These are phyloP conservation scores for Hypoxylon lienhwacheense DNA, from an alignment of 495 filamentous ascomycete species.

Conservation along the genomic window DNA sequence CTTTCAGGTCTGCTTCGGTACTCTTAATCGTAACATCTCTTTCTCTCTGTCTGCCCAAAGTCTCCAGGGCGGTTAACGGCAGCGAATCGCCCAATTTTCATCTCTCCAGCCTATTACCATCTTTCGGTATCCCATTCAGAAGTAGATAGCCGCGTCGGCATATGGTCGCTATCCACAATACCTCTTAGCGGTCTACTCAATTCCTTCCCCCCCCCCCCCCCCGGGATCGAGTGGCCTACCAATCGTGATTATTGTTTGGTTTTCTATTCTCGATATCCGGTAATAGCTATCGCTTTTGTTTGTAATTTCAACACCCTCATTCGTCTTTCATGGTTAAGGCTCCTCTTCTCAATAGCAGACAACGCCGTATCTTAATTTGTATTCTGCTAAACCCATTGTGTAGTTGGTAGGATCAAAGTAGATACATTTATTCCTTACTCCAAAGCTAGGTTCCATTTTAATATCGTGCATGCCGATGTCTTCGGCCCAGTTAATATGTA, in stretches of 20 bases:
- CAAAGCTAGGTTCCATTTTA: not conserved
- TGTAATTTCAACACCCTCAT: too few relatives aligned
- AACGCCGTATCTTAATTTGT: not conserved
- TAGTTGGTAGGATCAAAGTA: not conserved
- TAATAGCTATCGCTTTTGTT: too few relatives aligned
- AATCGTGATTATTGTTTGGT: not conserved
- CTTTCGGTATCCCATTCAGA: not conserved
- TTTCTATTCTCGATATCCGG: slow-evolving; percentile 8
- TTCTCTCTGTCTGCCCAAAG: slow-evolving; percentile 14
- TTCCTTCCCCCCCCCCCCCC: not conserved
- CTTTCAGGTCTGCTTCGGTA: slow-evolving; percentile 3
- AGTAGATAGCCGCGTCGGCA: slow-evolving; percentile 9
- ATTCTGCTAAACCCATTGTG: not conserved
- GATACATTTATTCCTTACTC: slow-evolving; percentile 1
- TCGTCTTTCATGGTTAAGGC: not conserved
- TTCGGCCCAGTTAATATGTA: not conserved
- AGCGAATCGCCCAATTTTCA: slow-evolving; percentile 14
- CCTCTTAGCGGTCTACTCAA: too few relatives aligned
- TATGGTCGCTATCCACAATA: slow-evolving; percentile 15
- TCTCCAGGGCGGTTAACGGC: slow-evolving; percentile 12
- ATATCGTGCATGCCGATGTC: not conserved
- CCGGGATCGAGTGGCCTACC: slow-evolving; percentile 3
- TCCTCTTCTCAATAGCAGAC: slow-evolving; percentile 8
- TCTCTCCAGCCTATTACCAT: not conserved
- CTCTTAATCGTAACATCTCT: not conserved